A percentile compares a stretch with the other conserved stretches of the same genome.
phyloP scores from a whole-genome alignment of 164 flowering plant genomes.

The Vitis labrusca region DNA sequence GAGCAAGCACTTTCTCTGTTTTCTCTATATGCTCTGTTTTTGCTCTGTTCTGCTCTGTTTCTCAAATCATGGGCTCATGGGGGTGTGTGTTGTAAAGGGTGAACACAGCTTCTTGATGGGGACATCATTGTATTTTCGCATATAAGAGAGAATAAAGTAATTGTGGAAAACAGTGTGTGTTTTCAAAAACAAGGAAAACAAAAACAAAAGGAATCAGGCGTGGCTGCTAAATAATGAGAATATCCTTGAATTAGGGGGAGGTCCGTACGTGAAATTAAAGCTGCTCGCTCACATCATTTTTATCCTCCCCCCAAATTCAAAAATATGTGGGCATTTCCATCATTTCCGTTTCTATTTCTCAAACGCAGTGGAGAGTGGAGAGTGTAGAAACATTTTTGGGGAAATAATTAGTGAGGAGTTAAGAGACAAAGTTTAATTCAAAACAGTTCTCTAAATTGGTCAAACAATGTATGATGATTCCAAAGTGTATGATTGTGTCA shows the following conservation, averaged over 20 bases:
- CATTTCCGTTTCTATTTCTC: slow-evolving; percentile 6
- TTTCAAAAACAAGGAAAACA: background rate
- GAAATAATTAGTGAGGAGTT: too few relatives aligned
- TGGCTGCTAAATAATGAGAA: slow-evolving; percentile 39
- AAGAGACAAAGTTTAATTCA: background rate
- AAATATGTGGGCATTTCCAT: slow-evolving; percentile 17
- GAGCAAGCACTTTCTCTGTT: too few relatives aligned
- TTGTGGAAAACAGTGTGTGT: slow-evolving; percentile 3
- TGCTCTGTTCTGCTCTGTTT: too few relatives aligned
- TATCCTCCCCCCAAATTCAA: slow-evolving; percentile 25
- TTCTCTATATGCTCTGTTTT: too few relatives aligned
- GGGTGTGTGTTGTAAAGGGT: background rate
- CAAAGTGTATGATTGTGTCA: too few relatives aligned
- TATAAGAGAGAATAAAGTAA: slow-evolving; percentile 1
- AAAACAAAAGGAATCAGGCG: slow-evolving; percentile 35
- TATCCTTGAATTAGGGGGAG: slow-evolving; percentile 26
- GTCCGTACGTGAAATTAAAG: slow-evolving; percentile 26
- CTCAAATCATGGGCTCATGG: too few relatives aligned
- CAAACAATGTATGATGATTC: too few relatives aligned
- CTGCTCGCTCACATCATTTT: slow-evolving; percentile 23
- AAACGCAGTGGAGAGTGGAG: background rate
- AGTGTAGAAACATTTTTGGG: background rate
- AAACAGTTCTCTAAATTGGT: background rate
- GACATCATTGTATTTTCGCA: slow-evolving; percentile 14
- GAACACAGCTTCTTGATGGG: background rate